Evolutionary conservation across 768 basidiomycete genomes (phyloP).

Genomic region (Phlebiopsis gigantea): DNA sequence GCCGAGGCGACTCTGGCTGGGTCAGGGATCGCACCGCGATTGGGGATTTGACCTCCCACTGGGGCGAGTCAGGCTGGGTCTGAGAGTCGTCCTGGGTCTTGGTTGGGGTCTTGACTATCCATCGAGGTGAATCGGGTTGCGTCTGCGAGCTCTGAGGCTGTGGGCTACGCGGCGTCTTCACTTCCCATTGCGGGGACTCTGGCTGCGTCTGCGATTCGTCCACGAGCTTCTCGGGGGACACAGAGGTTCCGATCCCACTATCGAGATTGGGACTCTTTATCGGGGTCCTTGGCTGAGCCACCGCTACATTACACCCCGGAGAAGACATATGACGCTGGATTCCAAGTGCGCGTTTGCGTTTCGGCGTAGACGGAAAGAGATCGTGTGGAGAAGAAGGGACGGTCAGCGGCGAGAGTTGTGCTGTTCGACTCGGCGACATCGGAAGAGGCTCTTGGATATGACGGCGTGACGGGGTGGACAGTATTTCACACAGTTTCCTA

Average conservation of each 20-base stretch:
- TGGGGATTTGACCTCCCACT: neutral
- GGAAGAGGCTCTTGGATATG: neutral
- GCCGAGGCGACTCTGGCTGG: neutral
- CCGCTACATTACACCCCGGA: neutral
- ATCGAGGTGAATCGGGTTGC: neutral
- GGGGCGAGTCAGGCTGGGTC: slow-evolving; percentile 5
- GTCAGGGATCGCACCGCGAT: neutral
- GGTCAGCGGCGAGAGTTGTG: neutral
- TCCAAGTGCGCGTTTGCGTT: neutral
- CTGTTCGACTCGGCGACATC: neutral
- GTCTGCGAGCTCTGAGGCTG: neutral
- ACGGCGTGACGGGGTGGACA: neutral
- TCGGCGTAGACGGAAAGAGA: neutral
- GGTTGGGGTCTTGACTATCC: neutral
- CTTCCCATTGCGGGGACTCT: neutral
- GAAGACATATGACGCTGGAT: neutral
- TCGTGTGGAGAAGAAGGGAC: neutral
- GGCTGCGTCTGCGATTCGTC: slow-evolving; percentile 4
- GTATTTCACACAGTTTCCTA: neutral
- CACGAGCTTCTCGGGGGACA: neutral
- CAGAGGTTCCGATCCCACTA: neutral
- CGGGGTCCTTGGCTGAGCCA: neutral
- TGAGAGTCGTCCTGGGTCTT: neutral
- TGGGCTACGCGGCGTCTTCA: neutral
- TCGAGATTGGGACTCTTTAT: neutral